Evolutionary conservation across 345 rosid species (phyloP).

Genomic region (Dovyalis caffra): DNA sequence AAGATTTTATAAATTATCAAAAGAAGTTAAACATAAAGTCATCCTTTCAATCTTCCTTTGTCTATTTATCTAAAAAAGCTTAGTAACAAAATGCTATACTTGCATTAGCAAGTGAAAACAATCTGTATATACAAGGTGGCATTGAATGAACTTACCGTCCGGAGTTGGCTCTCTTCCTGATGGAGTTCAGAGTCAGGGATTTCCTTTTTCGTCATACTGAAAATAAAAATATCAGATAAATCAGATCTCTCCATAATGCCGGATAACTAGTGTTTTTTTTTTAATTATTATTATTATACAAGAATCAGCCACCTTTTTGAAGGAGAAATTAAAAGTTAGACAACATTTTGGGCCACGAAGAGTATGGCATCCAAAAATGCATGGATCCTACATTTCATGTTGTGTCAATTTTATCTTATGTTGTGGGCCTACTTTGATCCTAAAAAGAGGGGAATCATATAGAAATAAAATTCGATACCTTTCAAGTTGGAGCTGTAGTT

Average conservation of each 20-base stretch:
- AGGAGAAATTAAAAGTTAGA: background rate
- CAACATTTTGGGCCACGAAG: background rate
- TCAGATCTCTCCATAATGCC: slow-evolving; percentile 18
- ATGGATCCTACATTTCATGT: background rate
- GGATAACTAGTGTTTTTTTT: background rate
- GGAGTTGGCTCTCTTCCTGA: slow-evolving; percentile 49
- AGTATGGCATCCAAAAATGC: background rate
- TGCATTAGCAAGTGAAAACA: background rate
- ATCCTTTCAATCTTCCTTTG: too few species aligned
- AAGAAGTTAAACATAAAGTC: background rate
- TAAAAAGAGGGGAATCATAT: background rate
- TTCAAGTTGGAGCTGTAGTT: slow-evolving; percentile 46
- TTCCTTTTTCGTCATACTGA: slow-evolving; percentile 51
- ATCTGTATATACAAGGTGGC: background rate
- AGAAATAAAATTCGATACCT: slow-evolving; percentile 34
- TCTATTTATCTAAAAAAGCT: too few species aligned
- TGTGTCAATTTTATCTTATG: background rate
- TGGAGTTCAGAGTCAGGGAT: slow-evolving; percentile 28
- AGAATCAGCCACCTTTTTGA: too few species aligned
- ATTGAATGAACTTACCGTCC: slow-evolving; percentile 53
- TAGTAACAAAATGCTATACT: too few species aligned
- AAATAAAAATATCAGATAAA: slow-evolving; percentile 21
- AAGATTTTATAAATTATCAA: background rate
- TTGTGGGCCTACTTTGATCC: background rate
- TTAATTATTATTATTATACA: too few species aligned